Evolutionary conservation across 192 early-diverging fungal genomes (phyloP), one percentile per base, ranked within the genome.

Genomic region (Umbelopsis sp.): DNA sequence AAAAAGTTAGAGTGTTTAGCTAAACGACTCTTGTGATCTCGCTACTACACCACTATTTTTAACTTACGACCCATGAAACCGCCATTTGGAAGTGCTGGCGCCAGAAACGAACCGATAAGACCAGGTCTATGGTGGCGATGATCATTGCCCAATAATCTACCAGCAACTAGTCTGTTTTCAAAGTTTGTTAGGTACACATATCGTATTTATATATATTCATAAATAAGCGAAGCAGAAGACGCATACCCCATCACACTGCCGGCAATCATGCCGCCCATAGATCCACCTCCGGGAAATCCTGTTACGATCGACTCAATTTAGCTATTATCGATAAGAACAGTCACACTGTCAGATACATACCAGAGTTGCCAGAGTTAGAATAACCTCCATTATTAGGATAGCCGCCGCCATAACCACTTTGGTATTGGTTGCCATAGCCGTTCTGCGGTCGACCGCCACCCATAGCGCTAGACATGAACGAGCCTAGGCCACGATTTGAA

Each of bases 31-130:
- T 52, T 61, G 27, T 61, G 30, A 16, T 18, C 55, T 41, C 37
- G 5, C 37, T 6, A 4, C 37, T 41, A 41, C 7, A 41, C 25
- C 9, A 27, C 27, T 35, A 27, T 33, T 58, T 61, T 61, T 30
- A 35, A 61, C 55, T 27, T 61, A 61, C 55, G 30, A 61, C 55
- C 55, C 27, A 25, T 18, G 35, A 61, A 61, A 27, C 55, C 55
- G 16, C 55, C 55, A 35, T 61, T 35, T 2, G 55, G 55, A 3
- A 61, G 13, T 7, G 55, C 27, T 61, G 55, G 55, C 55, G 55
- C 27, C 25, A 61, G 5, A 13, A 61, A 61, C 16, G 16, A 35
- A 30, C 55, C 55, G 4, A 61, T 11, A 23, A 52, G 22, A 4
- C 55, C 55, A 2, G 27, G 55, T 11, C 33, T 10, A 1, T 61